Evolutionary conservation across 202 grass and related monocot species (phyloP).

Genomic region (Schoenoplectus triqueter): DNA sequence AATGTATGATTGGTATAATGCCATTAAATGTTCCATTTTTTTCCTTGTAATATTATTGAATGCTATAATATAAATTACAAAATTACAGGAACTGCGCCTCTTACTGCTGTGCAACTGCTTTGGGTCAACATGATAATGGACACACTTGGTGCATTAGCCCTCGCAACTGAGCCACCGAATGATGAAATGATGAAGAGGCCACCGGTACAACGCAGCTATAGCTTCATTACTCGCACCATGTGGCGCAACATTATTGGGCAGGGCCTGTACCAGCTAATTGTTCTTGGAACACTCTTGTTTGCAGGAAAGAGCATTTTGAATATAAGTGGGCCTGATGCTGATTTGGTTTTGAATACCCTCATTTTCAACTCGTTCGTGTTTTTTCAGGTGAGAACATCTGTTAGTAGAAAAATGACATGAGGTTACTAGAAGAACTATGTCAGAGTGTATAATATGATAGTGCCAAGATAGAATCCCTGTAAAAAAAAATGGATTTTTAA

Average conservation of each 20-base stretch:
- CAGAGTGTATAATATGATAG: not conserved
- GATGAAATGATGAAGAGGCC: conserved; percentile 90
- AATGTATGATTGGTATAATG: not conserved
- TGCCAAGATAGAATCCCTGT: not conserved
- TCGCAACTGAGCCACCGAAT: conserved; percentile 91
- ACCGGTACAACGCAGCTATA: conserved; percentile 59
- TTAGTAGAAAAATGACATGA: not conserved
- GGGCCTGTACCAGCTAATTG: conserved; percentile 73
- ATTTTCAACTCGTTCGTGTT: conserved; percentile 97
- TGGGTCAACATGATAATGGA: conserved; percentile 99
- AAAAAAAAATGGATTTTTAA: not conserved
- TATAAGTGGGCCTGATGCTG: conserved; percentile 58
- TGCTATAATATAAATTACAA: not conserved
- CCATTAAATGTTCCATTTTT: not conserved
- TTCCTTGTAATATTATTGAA: not conserved
- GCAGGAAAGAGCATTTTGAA: conserved; percentile 59
- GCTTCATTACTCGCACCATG: conserved; percentile 88
- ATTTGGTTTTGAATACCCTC: conserved; percentile 72
- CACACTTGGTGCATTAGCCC: conserved; percentile 90
- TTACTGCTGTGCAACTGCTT: conserved; percentile 90
- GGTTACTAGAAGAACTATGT: not conserved
- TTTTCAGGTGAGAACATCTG: conserved; percentile 66
- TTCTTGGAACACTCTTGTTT: conserved; percentile 76
- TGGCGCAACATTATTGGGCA: conserved; percentile 95
- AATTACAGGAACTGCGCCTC: conserved; percentile 64